Base-by-base conservation (phyloP, 225 moss, liverwort and hornwort genomes). In the Marchantia polymorpha region DNA sequence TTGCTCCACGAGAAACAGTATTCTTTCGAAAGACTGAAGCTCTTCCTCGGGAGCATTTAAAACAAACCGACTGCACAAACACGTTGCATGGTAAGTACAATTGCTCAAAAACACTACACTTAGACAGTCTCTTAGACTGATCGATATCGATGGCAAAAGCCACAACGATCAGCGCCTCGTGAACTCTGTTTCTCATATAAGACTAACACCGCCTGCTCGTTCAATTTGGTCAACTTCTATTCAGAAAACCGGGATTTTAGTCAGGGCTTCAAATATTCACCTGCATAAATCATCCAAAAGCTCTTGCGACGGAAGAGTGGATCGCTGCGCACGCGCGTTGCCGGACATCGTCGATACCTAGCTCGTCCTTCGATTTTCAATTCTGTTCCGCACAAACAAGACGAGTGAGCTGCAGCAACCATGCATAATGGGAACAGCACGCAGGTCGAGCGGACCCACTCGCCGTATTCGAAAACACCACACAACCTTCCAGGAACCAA, bases 31-130 rank as follows among this genome's bases (percentile, higher is more conserved):
- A 0, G 99, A 92, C 52, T 91, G 95, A 0, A 93, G 83, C 85
- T 99, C 95, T 85, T 99, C 99, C 49, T 93, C 95, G 0, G 97
- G 97, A 4, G 87, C 95, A 72, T 99, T 99, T 17, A 99, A 87
- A 52, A 99, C 90, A 72, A 99, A 95, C 19, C 97, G 90, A 83
- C 95, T 95, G 86, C 83, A 86, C 29, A 77, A 23, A 16, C 56
- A 9, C 49, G 49, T 10, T 22, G 23, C 19, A 23, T 3, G 3
- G 8, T 0, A 12, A 65, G 17, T 22, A 50, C 51, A 39, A 39
- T 39, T 39, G 39, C 39, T 39, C 39, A 39, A 39, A 5, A 39
- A 2, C 39, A 39, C 39, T 5, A 39, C 39, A 39, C 39, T 39
- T 2, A 39, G 39, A 39, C 39, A 39, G 39, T 2, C 39, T 39